Conservation (phyloP, 306 rosid genomes). For the Herpetospermum pedunculosum region DNA sequence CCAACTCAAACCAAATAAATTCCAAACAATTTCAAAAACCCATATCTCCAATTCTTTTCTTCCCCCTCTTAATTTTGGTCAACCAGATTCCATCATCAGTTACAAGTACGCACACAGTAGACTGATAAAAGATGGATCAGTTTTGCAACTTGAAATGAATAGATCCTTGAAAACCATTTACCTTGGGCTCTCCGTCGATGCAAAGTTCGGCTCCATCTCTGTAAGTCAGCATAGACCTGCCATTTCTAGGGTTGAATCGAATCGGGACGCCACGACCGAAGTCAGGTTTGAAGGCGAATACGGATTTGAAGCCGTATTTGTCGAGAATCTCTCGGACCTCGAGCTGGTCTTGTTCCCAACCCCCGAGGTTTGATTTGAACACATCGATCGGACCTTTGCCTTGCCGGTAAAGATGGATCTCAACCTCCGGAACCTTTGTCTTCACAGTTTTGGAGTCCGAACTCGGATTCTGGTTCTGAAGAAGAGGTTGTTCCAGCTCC, state of each 20-base stretch:
- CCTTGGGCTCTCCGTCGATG: slow-evolving; percentile 90
- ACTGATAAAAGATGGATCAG: not conserved
- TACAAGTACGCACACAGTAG: no score
- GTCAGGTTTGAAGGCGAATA: slow-evolving; percentile 44
- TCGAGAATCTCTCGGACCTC: slow-evolving; percentile 73
- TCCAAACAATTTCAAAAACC: no score
- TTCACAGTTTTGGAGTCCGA: slow-evolving; percentile 10
- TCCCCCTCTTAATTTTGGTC: not conserved
- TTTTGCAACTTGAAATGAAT: not conserved
- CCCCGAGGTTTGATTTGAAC: slow-evolving; percentile 50
- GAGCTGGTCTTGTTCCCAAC: slow-evolving; percentile 87
- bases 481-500: slow-evolving; percentile 3
- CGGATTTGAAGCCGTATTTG: slow-evolving; percentile 47
- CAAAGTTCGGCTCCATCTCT: slow-evolving; percentile 45
- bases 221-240: slow-evolving; percentile 57
- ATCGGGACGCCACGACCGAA: slow-evolving; percentile 66
- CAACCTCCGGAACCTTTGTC: slow-evolving; percentile 48
- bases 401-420: slow-evolving; percentile 42
- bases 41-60: not conserved
- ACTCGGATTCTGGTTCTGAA: not conserved
- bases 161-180: not conserved
- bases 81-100: not conserved
- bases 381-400: slow-evolving; percentile 77
- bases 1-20: not conserved
- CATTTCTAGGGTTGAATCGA: slow-evolving; percentile 58